Evolutionary conservation across 2,329 filamentous ascomycete genomes (phyloP), one percentile per base, ranked within the genome.

Genomic region (Pseudogymnoascus sp.): DNA sequence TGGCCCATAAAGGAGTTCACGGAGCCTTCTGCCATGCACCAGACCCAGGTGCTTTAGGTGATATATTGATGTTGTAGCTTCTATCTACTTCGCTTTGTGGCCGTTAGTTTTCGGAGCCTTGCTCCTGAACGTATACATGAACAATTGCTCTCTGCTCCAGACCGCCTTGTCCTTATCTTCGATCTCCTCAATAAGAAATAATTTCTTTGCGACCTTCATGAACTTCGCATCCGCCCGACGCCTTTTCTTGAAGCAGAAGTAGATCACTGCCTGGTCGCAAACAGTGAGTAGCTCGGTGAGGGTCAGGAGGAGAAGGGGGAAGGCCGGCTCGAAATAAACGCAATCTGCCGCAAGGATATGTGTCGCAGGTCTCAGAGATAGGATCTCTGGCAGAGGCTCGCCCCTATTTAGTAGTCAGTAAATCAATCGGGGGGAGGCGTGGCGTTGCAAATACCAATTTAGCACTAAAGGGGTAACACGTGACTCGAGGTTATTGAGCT

Each of bases 241-340:
- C 68, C 95, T 82, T 78, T 91, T 93, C 81, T 96, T 97, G 81
- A 96, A 97, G 78, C 93, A 96, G 77, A 99, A 97, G 75, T 86
- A 88, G 56, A 88, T 74, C 8, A 81, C 78, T 10, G 83, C 82
- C 47, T 79, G 74, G 21, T 88, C 88, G 74, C 88, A 92, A 47
- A 92, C 82, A 14, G 84, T 82, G 67, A 96, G 80, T 59, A 97
- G 80, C 66, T 90, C 86, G 64, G 83, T 79, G 67, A 97, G 78
- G 5, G 93, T 97, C 67, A 86, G 78, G 72, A 95, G 82, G 56
- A 99, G 82, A 35, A 97, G 80, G 31, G 93, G 93, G 72, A 97
- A 97, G 1, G 95, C 91, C 2, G 93, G 92, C 76, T 97, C 95
- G 74, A 96, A 96, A 79, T 97, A 99, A 59, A 96, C 92, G 76